Conservation (phyloP, 768 basidiomycete genomes). For the Phanerodontia chrysosporium region DNA sequence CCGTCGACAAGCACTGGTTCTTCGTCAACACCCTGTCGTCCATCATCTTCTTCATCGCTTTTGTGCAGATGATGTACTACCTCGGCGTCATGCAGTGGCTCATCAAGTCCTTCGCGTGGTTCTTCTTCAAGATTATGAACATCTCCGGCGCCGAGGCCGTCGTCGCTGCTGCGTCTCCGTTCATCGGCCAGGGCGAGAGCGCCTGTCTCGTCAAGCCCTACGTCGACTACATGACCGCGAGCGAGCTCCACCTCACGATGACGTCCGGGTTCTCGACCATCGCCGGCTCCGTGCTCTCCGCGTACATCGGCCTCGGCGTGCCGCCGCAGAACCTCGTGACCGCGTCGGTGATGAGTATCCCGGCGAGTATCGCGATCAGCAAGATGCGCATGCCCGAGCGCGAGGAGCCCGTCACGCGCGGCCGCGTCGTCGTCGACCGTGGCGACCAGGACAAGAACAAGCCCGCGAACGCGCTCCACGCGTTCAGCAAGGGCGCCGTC, state of each 20-base stretch:
- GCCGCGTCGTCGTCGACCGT: conserved; percentile 74
- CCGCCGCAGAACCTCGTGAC: conserved; percentile 79
- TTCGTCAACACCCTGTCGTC: conserved; percentile 74
- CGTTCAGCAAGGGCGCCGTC: conserved; percentile 79
- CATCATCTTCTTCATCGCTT: conserved; percentile 93
- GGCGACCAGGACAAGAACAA: conserved; percentile 49
- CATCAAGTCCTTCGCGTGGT: conserved; percentile 84
- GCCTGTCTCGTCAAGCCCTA: conserved; percentile 84
- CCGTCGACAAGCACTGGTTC: conserved; percentile 72
- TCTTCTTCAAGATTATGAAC: conserved; percentile 90
- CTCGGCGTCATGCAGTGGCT: conserved; percentile 94
- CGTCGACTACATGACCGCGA: conserved; percentile 79
- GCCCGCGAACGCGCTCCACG: conserved; percentile 81
- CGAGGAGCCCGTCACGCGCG: conserved; percentile 84
- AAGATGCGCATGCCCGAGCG: conserved; percentile 83
- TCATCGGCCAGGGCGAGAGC: conserved; percentile 88
- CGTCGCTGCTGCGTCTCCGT: conserved; percentile 90
- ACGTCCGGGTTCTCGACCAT: conserved; percentile 91
- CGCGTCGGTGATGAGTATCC: conserved; percentile 92
- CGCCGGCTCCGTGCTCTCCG: conserved; percentile 83
- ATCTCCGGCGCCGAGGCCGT: conserved; percentile 95
- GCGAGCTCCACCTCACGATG: conserved; percentile 86
- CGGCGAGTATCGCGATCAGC: conserved; percentile 88
- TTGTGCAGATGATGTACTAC: conserved; percentile 89
- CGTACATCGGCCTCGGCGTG: conserved; percentile 77